phyloP scores from a whole-genome alignment of 768 basidiomycete species.

The Tricholoma hemisulphureum region DNA sequence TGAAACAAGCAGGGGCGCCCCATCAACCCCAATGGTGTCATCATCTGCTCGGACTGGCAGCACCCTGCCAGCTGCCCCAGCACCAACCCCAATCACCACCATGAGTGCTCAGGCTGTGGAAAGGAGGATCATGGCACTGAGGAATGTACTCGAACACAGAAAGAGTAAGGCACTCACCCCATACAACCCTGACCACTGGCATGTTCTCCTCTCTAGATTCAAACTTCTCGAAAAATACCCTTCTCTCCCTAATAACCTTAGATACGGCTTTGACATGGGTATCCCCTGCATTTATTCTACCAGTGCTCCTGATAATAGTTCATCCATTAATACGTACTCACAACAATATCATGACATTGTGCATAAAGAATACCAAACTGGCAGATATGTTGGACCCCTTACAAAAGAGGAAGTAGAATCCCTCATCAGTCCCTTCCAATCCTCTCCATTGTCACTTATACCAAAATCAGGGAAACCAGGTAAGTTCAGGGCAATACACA shows the following conservation, averaged over 20 bases:
- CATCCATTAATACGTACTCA: constrained; percentile 12
- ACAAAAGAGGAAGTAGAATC: constrained; percentile 20
- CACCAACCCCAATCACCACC: too few species aligned
- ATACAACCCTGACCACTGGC: constrained; percentile 32
- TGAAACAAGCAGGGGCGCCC: constrained; percentile 32
- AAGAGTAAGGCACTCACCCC: too few species aligned
- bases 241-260: constrained; percentile 28
- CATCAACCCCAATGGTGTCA: too few species aligned
- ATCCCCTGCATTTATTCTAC: constrained; percentile 30
- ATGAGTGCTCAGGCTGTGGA: too few species aligned
- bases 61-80: too few species aligned
- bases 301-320: constrained; percentile 30
- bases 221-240: constrained; percentile 25
- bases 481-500: constrained; percentile 34
- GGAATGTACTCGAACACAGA: too few species aligned
- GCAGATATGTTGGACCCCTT: constrained; percentile 33
- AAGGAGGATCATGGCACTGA: too few species aligned
- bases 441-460: constrained; percentile 33
- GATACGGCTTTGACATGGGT: constrained; percentile 32
- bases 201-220: constrained; percentile 7
- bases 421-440: constrained; percentile 37
- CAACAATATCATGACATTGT: constrained; percentile 18
- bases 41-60: too few species aligned
- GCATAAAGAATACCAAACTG: constrained; percentile 17
- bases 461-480: constrained; percentile 33